Evolutionary conservation across 2,329 filamentous ascomycete genomes (phyloP).

Genomic region (Neofusicoccum sp.): DNA sequence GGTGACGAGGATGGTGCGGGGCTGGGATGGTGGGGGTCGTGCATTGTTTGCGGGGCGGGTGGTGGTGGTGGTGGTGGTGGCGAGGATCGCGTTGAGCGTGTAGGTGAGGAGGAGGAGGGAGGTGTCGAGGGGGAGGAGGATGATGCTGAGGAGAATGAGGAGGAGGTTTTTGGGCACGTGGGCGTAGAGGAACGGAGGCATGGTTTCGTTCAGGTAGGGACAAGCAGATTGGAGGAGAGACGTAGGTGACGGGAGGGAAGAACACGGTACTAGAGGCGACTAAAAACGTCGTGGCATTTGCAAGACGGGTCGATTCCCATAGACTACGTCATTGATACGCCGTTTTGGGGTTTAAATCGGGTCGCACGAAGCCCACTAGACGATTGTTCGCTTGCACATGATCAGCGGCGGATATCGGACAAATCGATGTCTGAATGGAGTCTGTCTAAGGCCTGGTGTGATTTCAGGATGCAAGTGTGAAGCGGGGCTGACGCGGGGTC

Average conservation of each 20-base stretch:
- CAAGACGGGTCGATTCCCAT: not conserved
- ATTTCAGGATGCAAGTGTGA: not conserved
- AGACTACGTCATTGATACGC: slow-evolving; percentile 12
- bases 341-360: not conserved
- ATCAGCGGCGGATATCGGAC: no score
- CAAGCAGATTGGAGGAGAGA: not conserved
- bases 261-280: no score
- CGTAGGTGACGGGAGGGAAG: not conserved
- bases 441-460: not conserved
- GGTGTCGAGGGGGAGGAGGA: slow-evolving; percentile 20
- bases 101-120: slow-evolving; percentile 42
- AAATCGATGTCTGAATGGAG: no score
- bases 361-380: not conserved
- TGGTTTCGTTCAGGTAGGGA: not conserved
- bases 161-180: slow-evolving; percentile 51
- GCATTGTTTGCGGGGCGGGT: not conserved
- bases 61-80: slow-evolving; percentile 21
- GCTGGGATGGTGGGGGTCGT: slow-evolving; percentile 20
- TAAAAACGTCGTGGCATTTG: not conserved
- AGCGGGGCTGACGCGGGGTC: not conserved
- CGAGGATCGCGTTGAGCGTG: slow-evolving; percentile 29
- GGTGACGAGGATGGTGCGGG: slow-evolving; percentile 65
- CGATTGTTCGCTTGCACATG: no score
- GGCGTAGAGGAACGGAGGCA: slow-evolving; percentile 29
- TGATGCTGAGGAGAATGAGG: slow-evolving; percentile 44